Evolutionary conservation across 2,329 filamentous ascomycete species (phyloP).

Genomic region (Exophiala xenobiotica): DNA sequence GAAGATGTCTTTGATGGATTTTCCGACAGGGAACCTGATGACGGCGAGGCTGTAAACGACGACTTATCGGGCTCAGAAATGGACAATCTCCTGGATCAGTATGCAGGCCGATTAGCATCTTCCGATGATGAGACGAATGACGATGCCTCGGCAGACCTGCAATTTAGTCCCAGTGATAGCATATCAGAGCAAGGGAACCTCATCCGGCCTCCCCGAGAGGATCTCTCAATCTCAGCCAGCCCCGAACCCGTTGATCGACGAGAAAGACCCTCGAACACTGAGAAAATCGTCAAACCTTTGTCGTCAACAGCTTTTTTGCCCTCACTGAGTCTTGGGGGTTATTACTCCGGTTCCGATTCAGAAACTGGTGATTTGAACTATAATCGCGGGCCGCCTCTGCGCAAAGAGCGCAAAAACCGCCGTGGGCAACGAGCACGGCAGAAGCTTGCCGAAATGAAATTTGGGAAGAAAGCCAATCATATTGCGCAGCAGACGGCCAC

Average conservation of each 20-base stretch:
- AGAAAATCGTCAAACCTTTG: not conserved
- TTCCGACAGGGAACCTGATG: constrained; percentile 22
- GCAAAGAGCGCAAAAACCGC: constrained; percentile 53
- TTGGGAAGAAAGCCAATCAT: constrained; percentile 58
- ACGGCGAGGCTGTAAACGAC: not conserved
- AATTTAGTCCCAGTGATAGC: not conserved
- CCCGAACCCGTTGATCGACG: not conserved
- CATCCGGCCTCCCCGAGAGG: not conserved
- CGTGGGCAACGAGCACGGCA: constrained; percentile 63
- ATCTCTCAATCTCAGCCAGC: constrained; percentile 16
- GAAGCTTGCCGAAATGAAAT: constrained; percentile 63
- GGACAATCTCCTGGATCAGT: constrained; percentile 8
- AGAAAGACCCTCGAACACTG: not conserved
- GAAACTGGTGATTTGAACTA: constrained; percentile 50
- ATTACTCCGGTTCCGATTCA: constrained; percentile 62
- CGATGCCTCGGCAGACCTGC: not conserved
- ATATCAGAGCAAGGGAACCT: no score
- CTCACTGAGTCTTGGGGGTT: constrained; percentile 60
- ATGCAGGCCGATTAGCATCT: constrained; percentile 14
- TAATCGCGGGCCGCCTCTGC: constrained; percentile 25
- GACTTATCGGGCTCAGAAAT: constrained; percentile 8
- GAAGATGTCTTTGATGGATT: constrained; percentile 32
- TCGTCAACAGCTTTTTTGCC: constrained; percentile 57
- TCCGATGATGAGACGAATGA: constrained; percentile 15
- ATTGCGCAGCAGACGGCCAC: constrained; percentile 44